Evolutionary conservation across 257 asterid species (phyloP).

Genomic region (Coffea eugenioides): DNA sequence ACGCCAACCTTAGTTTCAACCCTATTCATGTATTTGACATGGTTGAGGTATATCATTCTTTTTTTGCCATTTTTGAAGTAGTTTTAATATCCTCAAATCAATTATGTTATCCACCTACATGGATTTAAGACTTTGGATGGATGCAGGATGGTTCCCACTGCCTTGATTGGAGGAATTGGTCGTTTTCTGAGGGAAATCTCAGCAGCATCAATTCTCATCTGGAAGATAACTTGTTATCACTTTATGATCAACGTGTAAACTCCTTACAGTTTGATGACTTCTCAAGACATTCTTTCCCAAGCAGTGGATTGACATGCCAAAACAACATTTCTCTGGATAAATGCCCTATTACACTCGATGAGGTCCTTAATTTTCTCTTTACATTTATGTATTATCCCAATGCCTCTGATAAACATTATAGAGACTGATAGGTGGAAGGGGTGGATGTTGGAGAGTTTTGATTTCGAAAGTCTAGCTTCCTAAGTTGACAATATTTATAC

Average conservation of each 20-base stretch:
- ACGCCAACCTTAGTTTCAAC: conserved; percentile 47
- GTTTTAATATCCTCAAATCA: conserved; percentile 1
- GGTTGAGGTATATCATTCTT: conserved; percentile 51
- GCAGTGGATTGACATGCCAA: conserved; percentile 32
- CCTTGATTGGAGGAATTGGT: conserved; percentile 77
- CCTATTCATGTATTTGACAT: conserved; percentile 80
- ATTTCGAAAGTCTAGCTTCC: neutral
- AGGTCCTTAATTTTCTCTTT: conserved; percentile 13
- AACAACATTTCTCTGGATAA: conserved; percentile 21
- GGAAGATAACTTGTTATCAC: conserved; percentile 39
- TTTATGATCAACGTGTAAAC: conserved; percentile 49
- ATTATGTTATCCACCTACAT: neutral
- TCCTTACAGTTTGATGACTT: conserved; percentile 63
- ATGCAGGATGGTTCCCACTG: conserved; percentile 53
- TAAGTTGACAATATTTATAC: neutral
- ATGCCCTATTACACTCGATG: conserved; percentile 28
- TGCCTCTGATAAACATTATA: neutral
- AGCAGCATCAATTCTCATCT: conserved; percentile 26
- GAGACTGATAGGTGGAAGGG: neutral
- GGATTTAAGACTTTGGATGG: conserved; percentile 7
- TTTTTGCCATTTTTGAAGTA: conserved; percentile 12
- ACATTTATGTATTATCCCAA: neutral
- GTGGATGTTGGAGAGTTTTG: neutral
- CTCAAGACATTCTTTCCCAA: conserved; percentile 27
- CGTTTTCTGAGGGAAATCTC: conserved; percentile 47